Percentiles rank a stretch among this genome's conserved stretches.
Conservation (phyloP, 1,284 basidiomycete species). For the Ceratobasidium sp. region DNA sequence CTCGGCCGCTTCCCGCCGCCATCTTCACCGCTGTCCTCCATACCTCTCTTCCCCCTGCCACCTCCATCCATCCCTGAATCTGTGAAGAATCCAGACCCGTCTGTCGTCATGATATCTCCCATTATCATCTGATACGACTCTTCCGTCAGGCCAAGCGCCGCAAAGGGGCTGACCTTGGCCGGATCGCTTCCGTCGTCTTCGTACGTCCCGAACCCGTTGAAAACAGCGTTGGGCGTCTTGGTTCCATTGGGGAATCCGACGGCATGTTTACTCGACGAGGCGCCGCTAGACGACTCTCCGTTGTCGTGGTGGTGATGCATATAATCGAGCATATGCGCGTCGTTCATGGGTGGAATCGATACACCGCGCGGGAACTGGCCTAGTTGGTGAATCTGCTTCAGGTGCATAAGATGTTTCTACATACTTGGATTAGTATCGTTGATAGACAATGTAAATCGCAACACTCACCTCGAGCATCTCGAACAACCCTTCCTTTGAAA, state of each 20-base stretch:
- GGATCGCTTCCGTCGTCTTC: constrained; percentile 24
- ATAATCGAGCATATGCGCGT: constrained; percentile 35
- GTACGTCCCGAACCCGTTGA: constrained; percentile 21
- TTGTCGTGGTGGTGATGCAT: constrained; percentile 25
- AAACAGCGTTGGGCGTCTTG: constrained; percentile 17
- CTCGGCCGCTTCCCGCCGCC: constrained; percentile 30
- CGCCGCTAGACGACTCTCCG: neutral
- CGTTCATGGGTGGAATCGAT: constrained; percentile 39
- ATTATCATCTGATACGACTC: constrained; percentile 40
- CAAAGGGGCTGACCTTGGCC: constrained; percentile 31
- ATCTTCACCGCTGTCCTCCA: constrained; percentile 25
- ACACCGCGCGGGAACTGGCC: constrained; percentile 68
- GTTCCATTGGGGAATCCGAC: constrained; percentile 13
- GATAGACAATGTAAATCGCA: neutral
- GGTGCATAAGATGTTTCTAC: constrained; percentile 91
- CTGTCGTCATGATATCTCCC: constrained; percentile 23
- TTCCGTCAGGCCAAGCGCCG: constrained; percentile 31
- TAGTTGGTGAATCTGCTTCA: constrained; percentile 89
- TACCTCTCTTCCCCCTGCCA: constrained; percentile 3
- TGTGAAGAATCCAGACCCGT: neutral
- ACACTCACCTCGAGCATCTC: constrained; percentile 85
- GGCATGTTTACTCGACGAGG: constrained; percentile 9
- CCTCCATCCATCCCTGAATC: constrained; percentile 5
- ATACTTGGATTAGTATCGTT: constrained; percentile 1
- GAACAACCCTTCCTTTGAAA: constrained; percentile 90